Evolutionary conservation across 2,329 filamentous ascomycete species (phyloP), one percentile per base, ranked within the genome.

Genomic region (Mycosphaerella sp.): DNA sequence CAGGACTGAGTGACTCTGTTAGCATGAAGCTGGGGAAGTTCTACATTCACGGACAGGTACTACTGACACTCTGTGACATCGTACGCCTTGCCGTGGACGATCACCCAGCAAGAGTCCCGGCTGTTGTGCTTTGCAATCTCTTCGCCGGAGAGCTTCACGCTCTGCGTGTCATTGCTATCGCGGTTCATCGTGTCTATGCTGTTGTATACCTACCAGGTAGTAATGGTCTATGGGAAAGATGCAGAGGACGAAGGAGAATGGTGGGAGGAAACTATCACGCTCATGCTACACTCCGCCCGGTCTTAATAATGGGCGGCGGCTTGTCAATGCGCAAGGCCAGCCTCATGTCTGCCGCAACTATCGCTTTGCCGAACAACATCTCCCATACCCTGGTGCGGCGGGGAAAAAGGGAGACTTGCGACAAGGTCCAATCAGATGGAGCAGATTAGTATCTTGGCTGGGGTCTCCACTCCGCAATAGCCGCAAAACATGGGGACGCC

Each of bases 71-170:
- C 63, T 40, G 63, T 66, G 12, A 66, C 87, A 76, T 95, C 89
- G 73, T 94, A 66, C 30, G 63, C 65, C 71, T 87, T 86, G 54
- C 87, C 87, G 71, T 94, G 87, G 54, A 94, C 80, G 64, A 95
- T 87, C 41, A 95, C 87, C 89, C 89, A 95, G 73, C 89, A 95
- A 44, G 87, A 91, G 62, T 95, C 82, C 63, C 80, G 79, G 62
- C 76, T 85, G 72, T 86, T 86, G 75, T 97, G 91, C 73, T 89
- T 75, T 49, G 81, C 81, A 53, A 87, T 72, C 54, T 82, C 76
- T 37, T 76, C 72, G 25, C 56, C 56, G 21, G 51, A 45, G 36
- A 76, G 72, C 68, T 75, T 73, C 32, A 62, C 59, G 48, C 57
- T 59, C 59, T 72, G 69, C 42, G 66, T 71, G 56, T 70, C 55